A percentile compares a stretch with the other conserved stretches of the same genome.
Conservation (phyloP, 1,284 basidiomycete genomes). For the Naganishia albida region DNA sequence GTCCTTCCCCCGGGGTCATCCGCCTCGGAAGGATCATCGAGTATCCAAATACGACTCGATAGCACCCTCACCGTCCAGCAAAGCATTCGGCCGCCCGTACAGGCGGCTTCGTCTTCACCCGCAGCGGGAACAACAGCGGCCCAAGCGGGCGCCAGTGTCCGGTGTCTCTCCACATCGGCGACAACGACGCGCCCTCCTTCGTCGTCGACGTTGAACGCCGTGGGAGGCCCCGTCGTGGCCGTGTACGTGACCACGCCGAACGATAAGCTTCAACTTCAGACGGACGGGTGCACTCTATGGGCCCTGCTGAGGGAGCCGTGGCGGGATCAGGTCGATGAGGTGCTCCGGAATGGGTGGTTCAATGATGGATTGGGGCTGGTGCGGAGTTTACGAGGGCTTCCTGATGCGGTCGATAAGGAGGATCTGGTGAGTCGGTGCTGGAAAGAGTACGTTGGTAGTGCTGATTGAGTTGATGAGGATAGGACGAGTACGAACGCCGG, state of each 20-base stretch:
- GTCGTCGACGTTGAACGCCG: background rate
- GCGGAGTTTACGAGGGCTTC: conserved; percentile 60
- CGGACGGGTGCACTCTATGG: conserved; percentile 77
- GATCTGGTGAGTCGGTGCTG: conserved; percentile 62
- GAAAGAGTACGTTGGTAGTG: conserved; percentile 18
- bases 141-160: conserved; percentile 46
- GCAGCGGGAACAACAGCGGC: conserved; percentile 49
- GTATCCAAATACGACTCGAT: conserved; percentile 76
- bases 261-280: conserved; percentile 64
- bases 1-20: conserved; percentile 61
- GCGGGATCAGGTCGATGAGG: conserved; percentile 80
- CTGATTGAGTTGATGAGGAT: background rate
- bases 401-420: conserved; percentile 56
- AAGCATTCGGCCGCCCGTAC: conserved; percentile 67
- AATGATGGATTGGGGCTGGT: conserved; percentile 78
- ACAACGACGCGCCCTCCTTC: conserved; percentile 28
- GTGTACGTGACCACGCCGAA: conserved; percentile 72
- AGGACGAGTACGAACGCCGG: conserved; percentile 62
- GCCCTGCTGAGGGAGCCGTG: conserved; percentile 70
- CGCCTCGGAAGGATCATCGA: conserved; percentile 56
- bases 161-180: conserved; percentile 36
- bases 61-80: conserved; percentile 69
- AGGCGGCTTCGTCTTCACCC: conserved; percentile 41
- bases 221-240: conserved; percentile 55
- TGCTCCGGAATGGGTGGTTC: conserved; percentile 72